phyloP scores from a whole-genome alignment of 495 filamentous ascomycete genomes.

The Platismatia glauca region DNA sequence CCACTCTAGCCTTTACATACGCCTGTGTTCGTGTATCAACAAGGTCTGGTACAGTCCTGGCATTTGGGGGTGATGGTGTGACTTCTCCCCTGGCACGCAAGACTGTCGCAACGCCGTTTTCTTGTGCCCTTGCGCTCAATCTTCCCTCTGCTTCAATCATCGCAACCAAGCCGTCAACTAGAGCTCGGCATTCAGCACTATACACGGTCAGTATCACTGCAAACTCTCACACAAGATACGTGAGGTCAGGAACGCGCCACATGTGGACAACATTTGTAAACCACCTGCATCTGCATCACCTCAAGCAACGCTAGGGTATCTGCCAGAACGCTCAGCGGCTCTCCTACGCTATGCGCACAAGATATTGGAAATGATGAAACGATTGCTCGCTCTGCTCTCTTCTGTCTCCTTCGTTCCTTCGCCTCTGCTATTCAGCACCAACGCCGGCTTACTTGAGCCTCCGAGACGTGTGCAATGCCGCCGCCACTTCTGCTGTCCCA shows the following conservation, averaged over 20 bases:
- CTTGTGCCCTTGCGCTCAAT: background rate
- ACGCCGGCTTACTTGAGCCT: background rate
- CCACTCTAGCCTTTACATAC: too few species aligned
- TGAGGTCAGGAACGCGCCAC: background rate
- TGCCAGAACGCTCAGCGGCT: background rate
- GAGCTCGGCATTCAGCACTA: background rate
- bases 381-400: background rate
- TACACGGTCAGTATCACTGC: background rate
- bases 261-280: background rate
- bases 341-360: background rate
- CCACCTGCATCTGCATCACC: background rate
- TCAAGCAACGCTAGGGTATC: slow-evolving; percentile 1
- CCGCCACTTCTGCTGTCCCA: background rate
- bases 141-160: background rate
- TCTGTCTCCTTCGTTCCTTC: background rate
- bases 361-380: background rate
- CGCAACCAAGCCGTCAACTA: background rate
- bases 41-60: background rate
- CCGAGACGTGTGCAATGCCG: background rate
- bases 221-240: background rate
- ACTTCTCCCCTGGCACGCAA: too few species aligned
- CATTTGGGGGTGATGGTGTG: too few species aligned
- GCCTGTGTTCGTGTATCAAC: too few species aligned
- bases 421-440: background rate
- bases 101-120: too few species aligned